phyloP scores from a whole-genome alignment of 352 stramenopile genomes.

The Aphanomyces astaci region DNA sequence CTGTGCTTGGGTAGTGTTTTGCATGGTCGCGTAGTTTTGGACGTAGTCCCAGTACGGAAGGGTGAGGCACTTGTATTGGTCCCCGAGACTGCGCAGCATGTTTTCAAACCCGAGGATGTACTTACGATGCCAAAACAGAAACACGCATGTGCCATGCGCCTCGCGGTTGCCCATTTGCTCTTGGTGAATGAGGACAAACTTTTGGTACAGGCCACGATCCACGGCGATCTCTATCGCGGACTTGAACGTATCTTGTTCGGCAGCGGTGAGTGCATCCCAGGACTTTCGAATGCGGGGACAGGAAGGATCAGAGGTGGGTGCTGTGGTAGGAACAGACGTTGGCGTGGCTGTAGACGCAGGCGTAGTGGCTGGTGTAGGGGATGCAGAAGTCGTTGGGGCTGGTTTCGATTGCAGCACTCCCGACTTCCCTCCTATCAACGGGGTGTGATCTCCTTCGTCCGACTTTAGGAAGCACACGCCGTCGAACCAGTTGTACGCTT shows the following conservation, averaged over 20 bases:
- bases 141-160: slow-evolving; percentile 50
- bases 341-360: too few relatives aligned
- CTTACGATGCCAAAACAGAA: slow-evolving; percentile 65
- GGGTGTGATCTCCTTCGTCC: background rate
- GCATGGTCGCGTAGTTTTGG: slow-evolving; percentile 11
- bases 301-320: too few relatives aligned
- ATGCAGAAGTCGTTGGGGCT: background rate
- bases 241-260: slow-evolving; percentile 40
- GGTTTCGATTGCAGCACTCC: too few relatives aligned
- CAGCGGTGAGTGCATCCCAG: slow-evolving; percentile 33
- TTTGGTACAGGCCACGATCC: slow-evolving; percentile 39
- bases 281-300: slow-evolving; percentile 37
- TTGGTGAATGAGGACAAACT: slow-evolving; percentile 51
- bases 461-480: slow-evolving; percentile 12
- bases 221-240: slow-evolving; percentile 45
- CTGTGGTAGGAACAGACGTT: too few relatives aligned
- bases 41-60: slow-evolving; percentile 51
- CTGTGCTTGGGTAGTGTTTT: background rate
- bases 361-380: background rate
- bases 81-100: slow-evolving; percentile 46
- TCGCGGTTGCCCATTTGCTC: slow-evolving; percentile 37
- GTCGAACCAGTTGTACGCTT: background rate
- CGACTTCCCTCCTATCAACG: background rate
- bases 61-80: slow-evolving; percentile 44
- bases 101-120: slow-evolving; percentile 59